phyloP scores from a whole-genome alignment of 352 stramenopile species.

The Pythium guiyangense region DNA sequence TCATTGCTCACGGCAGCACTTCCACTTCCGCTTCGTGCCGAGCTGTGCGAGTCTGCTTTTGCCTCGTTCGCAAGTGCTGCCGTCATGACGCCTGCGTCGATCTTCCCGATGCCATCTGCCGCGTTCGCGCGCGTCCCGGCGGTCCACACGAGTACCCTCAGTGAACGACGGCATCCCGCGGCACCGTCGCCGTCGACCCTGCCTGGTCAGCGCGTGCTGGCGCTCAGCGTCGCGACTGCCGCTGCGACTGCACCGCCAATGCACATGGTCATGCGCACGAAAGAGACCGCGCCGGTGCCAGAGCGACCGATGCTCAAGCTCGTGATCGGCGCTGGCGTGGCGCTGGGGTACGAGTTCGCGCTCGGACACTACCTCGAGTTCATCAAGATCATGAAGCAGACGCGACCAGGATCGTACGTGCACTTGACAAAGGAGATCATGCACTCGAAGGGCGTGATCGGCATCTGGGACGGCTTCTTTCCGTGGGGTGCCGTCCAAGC shows the following conservation, averaged over 20 bases:
- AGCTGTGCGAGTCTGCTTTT: too few species aligned
- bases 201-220: conserved; percentile 6
- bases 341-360: conserved; percentile 85
- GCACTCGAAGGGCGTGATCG: conserved; percentile 80
- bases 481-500: conserved; percentile 90
- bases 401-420: conserved; percentile 74
- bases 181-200: background rate
- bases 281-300: conserved; percentile 14
- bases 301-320: conserved; percentile 78
- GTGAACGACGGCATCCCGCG: background rate
- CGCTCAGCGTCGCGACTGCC: conserved; percentile 14
- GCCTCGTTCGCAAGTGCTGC: background rate
- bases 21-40: too few species aligned
- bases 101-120: conserved; percentile 3
- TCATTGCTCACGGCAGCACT: too few species aligned
- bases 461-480: conserved; percentile 93
- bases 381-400: conserved; percentile 94
- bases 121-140: background rate
- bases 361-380: conserved; percentile 92
- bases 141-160: background rate
- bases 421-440: conserved; percentile 83
- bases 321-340: conserved; percentile 79
- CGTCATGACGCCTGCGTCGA: conserved; percentile 9
- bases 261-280: conserved; percentile 7
- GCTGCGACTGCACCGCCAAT: conserved; percentile 13